Evolutionary conservation across 345 rosid species (phyloP), one percentile per base, ranked within the genome.

Genomic region (Euphorbia pulcherrima): DNA sequence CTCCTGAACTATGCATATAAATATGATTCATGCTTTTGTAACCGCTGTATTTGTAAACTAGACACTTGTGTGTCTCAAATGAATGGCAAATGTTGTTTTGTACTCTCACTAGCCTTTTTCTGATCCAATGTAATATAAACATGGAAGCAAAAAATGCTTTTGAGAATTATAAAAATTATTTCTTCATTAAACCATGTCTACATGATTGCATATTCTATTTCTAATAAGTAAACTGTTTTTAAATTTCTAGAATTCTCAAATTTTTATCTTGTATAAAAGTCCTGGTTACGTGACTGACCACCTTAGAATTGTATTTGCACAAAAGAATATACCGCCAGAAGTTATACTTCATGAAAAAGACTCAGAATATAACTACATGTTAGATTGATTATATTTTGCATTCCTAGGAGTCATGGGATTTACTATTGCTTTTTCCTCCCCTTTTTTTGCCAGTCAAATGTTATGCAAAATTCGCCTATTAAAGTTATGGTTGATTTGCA

Each of bases 1-100:
- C 72, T 75, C 28, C 20, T 26, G 17, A 20, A 29, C 56, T 62
- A 21, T 75, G n/a, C 29, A 23, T 68, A 41, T 33, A 12, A 20
- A 17, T 35, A 30, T 33, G 14, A n/a, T 70, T 69, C 12, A 50
- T 46, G 62, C 8, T 60, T 67, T 30, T 24, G 3, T 33, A 33
- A 7, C 37, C 7, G 64, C 50, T 59, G 57, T 48, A 17, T 26
- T 46, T 53, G 65, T 58, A 46, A 60, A 60, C 12, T 48, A 26
- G 9, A 48, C 55, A 4, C 11, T 17, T 21, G 41, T 17, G 12
- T 55, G n/a, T 24, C 40, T 40, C 26, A 67, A 48, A 65, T 51
- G 28, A 52, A 17, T 2, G 50, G 5, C 24, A 62, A 40, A n/a
- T 33, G 0, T 35, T 7, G 16, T 13, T 23, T 41, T 12, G 52